phyloP scores from a whole-genome alignment of 2,329 filamentous ascomycete genomes.

The Daldinia sp. region DNA sequence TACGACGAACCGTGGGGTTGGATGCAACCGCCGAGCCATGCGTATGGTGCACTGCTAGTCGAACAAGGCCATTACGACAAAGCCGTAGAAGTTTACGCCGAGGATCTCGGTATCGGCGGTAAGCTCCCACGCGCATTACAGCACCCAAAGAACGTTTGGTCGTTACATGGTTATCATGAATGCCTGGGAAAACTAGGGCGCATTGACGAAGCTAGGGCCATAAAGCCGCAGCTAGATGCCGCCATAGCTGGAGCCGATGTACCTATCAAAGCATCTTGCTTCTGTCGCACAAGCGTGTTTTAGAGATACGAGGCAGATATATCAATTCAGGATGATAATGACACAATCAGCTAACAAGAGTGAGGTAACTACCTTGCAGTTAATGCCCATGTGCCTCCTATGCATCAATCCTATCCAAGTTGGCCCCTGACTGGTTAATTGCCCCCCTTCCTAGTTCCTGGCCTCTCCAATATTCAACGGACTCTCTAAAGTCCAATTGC shows the following conservation, averaged over 20 bases:
- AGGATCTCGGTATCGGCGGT: conserved; percentile 71
- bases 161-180: conserved; percentile 78
- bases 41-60: conserved; percentile 75
- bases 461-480: neutral
- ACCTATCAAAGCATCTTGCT: conserved; percentile 54
- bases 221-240: conserved; percentile 46
- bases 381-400: neutral
- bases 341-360: neutral
- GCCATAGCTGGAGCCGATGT: conserved; percentile 49
- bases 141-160: conserved; percentile 82
- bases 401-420: neutral
- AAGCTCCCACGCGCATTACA: conserved; percentile 72
- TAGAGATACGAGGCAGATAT: neutral
- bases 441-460: neutral
- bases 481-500: conserved; percentile 52
- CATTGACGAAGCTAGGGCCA: conserved; percentile 52
- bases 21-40: conserved; percentile 81
- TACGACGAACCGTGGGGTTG: conserved; percentile 84
- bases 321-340: neutral
- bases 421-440: neutral
- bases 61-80: conserved; percentile 72
- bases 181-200: conserved; percentile 70
- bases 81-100: conserved; percentile 68
- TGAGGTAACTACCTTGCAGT: neutral
- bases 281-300: conserved; percentile 48